Conservation (phyloP, 2,329 filamentous ascomycete genomes). For the Phialemoniopsis sp. region DNA sequence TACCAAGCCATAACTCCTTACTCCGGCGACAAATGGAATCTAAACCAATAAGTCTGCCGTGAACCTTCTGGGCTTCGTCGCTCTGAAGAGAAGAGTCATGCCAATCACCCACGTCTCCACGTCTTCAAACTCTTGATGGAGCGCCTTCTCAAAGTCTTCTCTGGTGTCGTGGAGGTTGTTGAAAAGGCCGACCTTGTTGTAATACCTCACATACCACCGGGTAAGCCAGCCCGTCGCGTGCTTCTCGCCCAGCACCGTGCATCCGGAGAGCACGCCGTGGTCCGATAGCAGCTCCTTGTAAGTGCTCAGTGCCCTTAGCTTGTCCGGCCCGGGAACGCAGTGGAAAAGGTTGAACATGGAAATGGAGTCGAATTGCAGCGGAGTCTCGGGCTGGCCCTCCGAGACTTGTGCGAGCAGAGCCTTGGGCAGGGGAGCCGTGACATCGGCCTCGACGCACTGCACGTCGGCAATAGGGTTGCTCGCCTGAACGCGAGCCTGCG, state of each 20-base stretch:
- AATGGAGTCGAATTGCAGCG: slow-evolving; percentile 33
- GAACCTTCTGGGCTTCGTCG: slow-evolving; percentile 17
- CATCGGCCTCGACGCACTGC: slow-evolving; percentile 26
- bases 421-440: slow-evolving; percentile 12
- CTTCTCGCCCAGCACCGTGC: slow-evolving; percentile 26
- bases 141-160: slow-evolving; percentile 23
- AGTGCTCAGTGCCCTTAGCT: slow-evolving; percentile 22
- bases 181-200: slow-evolving; percentile 29
- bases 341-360: slow-evolving; percentile 37
- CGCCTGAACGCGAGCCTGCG: slow-evolving; percentile 18
- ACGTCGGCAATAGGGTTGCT: slow-evolving; percentile 14
- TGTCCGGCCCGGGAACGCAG: slow-evolving; percentile 24
- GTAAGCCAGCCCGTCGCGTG: slow-evolving; percentile 18
- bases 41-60: background rate
- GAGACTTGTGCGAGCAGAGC: background rate
- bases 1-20: too few relatives aligned
- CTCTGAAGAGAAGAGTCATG: slow-evolving; percentile 30
- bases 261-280: slow-evolving; percentile 30
- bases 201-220: slow-evolving; percentile 19
- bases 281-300: slow-evolving; percentile 24
- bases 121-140: slow-evolving; percentile 28
- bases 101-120: slow-evolving; percentile 34
- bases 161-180: slow-evolving; percentile 30
- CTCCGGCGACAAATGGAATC: too few relatives aligned
- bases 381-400: slow-evolving; percentile 18